Evolutionary conservation across 2,329 filamentous ascomycete genomes (phyloP).

Genomic region (Atkinsonella hypoxylon): DNA sequence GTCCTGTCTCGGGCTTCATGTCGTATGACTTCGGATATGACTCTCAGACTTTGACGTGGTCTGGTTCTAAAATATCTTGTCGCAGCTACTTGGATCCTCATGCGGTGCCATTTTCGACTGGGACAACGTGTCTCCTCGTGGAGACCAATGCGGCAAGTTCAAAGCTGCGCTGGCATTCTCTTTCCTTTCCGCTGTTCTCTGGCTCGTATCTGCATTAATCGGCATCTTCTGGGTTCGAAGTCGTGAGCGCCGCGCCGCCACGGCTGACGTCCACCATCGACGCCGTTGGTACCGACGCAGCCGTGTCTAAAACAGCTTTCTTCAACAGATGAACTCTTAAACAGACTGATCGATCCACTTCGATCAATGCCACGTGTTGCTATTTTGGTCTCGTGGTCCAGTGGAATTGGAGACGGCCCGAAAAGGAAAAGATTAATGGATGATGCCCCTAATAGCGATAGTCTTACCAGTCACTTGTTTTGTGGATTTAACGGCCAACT

Average conservation of each 20-base stretch:
- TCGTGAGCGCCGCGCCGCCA: slow-evolving; percentile 20
- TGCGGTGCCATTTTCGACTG: slow-evolving; percentile 51
- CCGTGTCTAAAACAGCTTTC: slow-evolving; percentile 23
- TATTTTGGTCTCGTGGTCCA: not conserved
- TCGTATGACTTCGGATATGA: not conserved
- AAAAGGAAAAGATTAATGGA: not conserved
- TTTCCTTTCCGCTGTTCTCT: slow-evolving; percentile 59
- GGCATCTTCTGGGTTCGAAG: slow-evolving; percentile 42
- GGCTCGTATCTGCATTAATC: slow-evolving; percentile 52
- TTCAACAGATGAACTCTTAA: not conserved
- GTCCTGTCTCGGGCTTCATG: not conserved
- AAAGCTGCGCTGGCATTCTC: slow-evolving; percentile 60
- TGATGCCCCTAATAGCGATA: not conserved
- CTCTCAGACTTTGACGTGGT: not conserved
- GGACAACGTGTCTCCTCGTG: slow-evolving; percentile 36
- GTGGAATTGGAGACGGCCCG: not conserved
- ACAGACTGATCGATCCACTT: not conserved
- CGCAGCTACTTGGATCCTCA: slow-evolving; percentile 28
- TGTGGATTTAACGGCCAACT: not conserved
- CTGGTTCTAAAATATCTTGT: not conserved
- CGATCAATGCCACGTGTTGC: not conserved
- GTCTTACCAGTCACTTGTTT: not conserved
- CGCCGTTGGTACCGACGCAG: slow-evolving; percentile 32
- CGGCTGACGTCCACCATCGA: slow-evolving; percentile 17
- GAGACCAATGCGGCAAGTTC: slow-evolving; percentile 51